phyloP scores from a whole-genome alignment of 2,329 filamentous ascomycete genomes.

The Arthroderma uncinatum region DNA sequence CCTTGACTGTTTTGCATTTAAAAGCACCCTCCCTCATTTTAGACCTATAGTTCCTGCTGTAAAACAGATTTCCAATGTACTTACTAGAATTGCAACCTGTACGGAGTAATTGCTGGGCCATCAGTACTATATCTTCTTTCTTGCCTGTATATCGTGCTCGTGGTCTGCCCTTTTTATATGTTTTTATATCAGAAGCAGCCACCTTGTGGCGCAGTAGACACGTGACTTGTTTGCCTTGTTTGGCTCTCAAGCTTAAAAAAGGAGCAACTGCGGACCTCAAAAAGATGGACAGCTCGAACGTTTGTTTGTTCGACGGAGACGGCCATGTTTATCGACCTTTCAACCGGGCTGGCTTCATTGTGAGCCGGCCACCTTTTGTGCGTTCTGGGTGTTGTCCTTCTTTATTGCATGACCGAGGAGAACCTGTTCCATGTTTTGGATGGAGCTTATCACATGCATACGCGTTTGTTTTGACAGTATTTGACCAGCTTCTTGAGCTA shows the following conservation, averaged over 20 bases:
- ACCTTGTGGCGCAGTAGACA: neutral
- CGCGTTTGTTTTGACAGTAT: neutral
- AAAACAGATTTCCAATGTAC: conserved; percentile 7
- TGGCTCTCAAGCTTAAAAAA: conserved; percentile 4
- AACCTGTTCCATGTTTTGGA: neutral
- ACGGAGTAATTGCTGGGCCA: neutral
- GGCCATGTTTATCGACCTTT: neutral
- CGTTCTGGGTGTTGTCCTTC: neutral
- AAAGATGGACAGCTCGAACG: neutral
- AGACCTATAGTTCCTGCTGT: conserved; percentile 5
- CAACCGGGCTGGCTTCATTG: neutral
- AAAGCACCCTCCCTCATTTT: conserved; percentile 22
- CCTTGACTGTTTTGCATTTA: conserved; percentile 26
- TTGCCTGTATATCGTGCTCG: neutral
- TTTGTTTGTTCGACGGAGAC: neutral
- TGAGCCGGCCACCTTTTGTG: neutral
- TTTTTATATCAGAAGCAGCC: neutral
- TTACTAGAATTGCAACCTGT: conserved; percentile 3
- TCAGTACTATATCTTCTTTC: neutral
- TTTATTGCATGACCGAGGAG: neutral
- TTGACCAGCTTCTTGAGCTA: neutral
- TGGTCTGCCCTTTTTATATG: too few species aligned
- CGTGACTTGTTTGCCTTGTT: conserved; percentile 11
- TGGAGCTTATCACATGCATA: neutral
- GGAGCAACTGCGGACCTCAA: neutral